Evolutionary conservation across 23 red algal genomes (phyloP).

Genomic region (Agarophyton chilense): DNA sequence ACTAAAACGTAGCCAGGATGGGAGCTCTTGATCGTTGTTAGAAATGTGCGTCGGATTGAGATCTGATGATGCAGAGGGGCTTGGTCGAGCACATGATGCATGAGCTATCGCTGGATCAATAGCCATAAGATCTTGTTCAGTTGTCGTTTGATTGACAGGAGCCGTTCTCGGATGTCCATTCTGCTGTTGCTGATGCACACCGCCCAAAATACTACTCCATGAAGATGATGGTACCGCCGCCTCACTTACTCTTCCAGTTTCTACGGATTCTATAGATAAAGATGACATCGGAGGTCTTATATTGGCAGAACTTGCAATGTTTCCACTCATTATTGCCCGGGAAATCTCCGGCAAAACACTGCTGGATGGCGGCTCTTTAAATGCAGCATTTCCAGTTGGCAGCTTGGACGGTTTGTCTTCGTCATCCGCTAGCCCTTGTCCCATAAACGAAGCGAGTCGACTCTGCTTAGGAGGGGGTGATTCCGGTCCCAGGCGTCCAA

Average conservation of each 20-base stretch:
- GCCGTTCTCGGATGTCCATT: background rate
- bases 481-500: slow-evolving; percentile 2
- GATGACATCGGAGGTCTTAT: slow-evolving; percentile 13
- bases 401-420: background rate
- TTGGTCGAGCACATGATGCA: slow-evolving; percentile 50
- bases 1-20: slow-evolving; percentile 43
- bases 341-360: slow-evolving; percentile 4
- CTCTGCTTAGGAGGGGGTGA: slow-evolving; percentile 48
- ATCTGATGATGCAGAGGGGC: slow-evolving; percentile 7
- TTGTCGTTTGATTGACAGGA: slow-evolving; percentile 9
- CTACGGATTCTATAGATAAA: background rate
- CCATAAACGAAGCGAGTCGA: slow-evolving; percentile 60
- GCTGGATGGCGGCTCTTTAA: background rate
- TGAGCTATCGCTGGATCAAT: slow-evolving; percentile 56
- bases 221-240: background rate
- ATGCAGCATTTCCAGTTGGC: background rate
- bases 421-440: slow-evolving; percentile 14
- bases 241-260: background rate
- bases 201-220: slow-evolving; percentile 31
- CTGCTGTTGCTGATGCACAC: slow-evolving; percentile 9
- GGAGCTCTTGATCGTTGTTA: slow-evolving; percentile 11
- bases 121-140: slow-evolving; percentile 66
- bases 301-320: background rate
- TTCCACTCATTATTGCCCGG: background rate
- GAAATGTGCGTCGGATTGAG: slow-evolving; percentile 9